A percentile compares a stretch with the other conserved stretches of the same genome.
Evolutionary conservation across 306 rosid genomes (phyloP).

Genomic region (Cicer cuneatum): DNA sequence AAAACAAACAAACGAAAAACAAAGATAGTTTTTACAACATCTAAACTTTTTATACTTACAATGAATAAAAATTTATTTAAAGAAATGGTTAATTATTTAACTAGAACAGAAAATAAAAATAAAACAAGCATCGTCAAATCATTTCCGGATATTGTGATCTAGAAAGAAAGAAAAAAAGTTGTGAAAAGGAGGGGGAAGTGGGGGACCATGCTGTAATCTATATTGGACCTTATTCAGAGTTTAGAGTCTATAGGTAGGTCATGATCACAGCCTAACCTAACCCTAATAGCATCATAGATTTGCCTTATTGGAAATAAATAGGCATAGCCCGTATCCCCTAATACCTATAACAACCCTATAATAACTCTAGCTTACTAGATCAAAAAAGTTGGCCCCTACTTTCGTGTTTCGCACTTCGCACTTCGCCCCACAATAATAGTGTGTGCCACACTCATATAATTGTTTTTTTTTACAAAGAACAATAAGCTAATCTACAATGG

Average conservation of each 20-base stretch:
- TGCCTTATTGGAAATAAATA: conserved; percentile 34
- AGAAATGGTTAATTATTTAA: no score
- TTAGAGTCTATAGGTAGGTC: conserved; percentile 38
- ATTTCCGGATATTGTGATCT: not conserved
- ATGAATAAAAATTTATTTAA: no score
- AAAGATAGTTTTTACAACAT: no score
- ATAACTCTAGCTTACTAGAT: not conserved
- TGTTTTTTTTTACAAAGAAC: no score
- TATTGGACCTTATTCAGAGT: conserved; percentile 14
- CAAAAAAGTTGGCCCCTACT: conserved; percentile 30
- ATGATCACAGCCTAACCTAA: conserved; percentile 50
- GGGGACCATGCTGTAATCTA: conserved; percentile 26
- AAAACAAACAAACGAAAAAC: no score
- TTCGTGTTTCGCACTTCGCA: conserved; percentile 20
- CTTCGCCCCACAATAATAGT: not conserved
- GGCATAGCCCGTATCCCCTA: conserved; percentile 37
- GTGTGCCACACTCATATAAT: no score
- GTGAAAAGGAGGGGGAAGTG: not conserved
- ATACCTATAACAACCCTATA: not conserved
- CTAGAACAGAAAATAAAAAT: no score
- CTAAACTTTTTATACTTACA: no score
- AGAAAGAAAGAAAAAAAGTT: not conserved
- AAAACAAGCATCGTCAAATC: not conserved
- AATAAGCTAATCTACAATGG: no score
- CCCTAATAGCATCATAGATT: conserved; percentile 40